These are phyloP conservation scores for Alternaria tenuissima DNA, from an alignment of 2,329 filamentous ascomycete genomes.

Conservation along the genomic window DNA sequence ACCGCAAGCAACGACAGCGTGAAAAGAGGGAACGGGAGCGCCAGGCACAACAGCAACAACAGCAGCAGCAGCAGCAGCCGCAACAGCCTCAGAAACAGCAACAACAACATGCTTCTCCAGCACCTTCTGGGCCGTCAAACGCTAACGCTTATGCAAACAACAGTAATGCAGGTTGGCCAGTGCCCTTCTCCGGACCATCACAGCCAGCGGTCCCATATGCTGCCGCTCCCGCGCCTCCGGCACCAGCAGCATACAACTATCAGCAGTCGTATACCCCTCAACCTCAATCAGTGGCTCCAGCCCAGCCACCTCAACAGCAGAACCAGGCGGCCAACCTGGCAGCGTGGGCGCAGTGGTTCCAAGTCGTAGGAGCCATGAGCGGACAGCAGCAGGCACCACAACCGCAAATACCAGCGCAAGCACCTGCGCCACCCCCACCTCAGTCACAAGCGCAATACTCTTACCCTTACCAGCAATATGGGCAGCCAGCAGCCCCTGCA, in stretches of 20 bases:
- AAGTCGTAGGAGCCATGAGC: constrained; percentile 36
- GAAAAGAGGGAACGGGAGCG: constrained; percentile 40
- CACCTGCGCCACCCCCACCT: constrained; percentile 31
- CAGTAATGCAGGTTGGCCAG: constrained; percentile 30
- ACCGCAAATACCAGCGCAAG: constrained; percentile 25
- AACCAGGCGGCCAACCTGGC: constrained; percentile 40
- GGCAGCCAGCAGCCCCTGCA: constrained; percentile 29
- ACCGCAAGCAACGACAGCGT: constrained; percentile 40
- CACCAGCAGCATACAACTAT: constrained; percentile 26
- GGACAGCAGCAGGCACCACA: constrained; percentile 32
- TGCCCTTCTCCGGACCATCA: constrained; percentile 24
- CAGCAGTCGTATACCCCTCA: constrained; percentile 24
- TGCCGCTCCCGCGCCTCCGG: constrained; percentile 24
- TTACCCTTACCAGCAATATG: constrained; percentile 38
- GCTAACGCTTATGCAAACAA: constrained; percentile 33
- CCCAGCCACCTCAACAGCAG: constrained; percentile 24
- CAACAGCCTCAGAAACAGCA: constrained; percentile 22
- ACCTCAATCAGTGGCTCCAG: constrained; percentile 9
- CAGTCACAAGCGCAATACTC: constrained; percentile 35
- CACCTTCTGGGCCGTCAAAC: constrained; percentile 29
- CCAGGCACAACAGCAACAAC: constrained; percentile 26
- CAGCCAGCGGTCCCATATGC: constrained; percentile 30
- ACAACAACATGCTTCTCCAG: constrained; percentile 29
- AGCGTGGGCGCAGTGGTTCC: constrained; percentile 42
- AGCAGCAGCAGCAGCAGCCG: constrained; percentile 19